A percentile compares a stretch with the other conserved stretches of the same genome.
phyloP scores from a whole-genome alignment of 768 basidiomycete species.

The Leccinum fibrillosum region DNA sequence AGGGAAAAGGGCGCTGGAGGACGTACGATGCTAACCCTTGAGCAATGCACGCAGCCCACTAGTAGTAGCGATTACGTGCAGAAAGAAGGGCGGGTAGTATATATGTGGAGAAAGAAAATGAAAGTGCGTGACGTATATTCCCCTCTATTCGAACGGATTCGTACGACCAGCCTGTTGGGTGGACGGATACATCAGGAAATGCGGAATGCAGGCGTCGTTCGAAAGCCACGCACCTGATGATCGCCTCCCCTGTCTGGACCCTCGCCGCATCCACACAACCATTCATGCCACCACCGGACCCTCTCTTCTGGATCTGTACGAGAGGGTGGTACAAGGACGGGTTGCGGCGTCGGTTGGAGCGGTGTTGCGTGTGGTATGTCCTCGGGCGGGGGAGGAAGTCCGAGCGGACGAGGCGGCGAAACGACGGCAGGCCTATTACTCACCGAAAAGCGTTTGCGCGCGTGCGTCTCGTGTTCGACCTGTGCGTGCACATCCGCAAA shows the following conservation, averaged over 20 bases:
- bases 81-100: conserved; percentile 6
- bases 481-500: conserved; percentile 38
- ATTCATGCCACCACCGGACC: conserved; percentile 80
- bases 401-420: conserved; percentile 56
- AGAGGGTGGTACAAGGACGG: conserved; percentile 26
- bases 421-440: conserved; percentile 13
- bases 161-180: conserved; percentile 64
- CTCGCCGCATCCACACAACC: conserved; percentile 79
- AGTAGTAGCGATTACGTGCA: conserved; percentile 9
- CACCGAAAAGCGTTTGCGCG: conserved; percentile 2
- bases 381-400: conserved; percentile 45
- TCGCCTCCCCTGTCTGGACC: conserved; percentile 72
- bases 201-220: not conserved
- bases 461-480: not conserved
- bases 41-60: not conserved
- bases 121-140: not conserved
- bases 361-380: conserved; percentile 36
- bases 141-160: conserved; percentile 51
- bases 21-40: not conserved
- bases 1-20: not conserved
- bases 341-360: conserved; percentile 35
- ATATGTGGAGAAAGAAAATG: conserved; percentile 5
- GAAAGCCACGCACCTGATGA: conserved; percentile 51
- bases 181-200: not conserved
- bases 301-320: conserved; percentile 23